Base-by-base conservation (phyloP, 2,329 filamentous ascomycete species). In the Fusarium falciforme region DNA sequence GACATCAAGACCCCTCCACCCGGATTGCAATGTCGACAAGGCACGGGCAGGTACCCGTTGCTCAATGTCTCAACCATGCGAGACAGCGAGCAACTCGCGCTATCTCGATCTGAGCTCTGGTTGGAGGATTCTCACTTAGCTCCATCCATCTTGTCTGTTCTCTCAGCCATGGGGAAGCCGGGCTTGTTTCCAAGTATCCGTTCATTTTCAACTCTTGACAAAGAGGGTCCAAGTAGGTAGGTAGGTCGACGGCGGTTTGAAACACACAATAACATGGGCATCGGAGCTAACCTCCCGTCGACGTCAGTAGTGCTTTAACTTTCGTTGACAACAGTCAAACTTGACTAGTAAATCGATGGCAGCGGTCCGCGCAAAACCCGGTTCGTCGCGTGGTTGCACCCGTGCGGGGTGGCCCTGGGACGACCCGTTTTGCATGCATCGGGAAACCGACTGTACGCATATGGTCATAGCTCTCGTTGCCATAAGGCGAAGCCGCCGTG, bases 1-100 rank as follows among this genome's bases (percentile, higher is more conserved):
- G 61, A 52, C 44, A 52, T 63, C 25, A 49, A 49, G 47, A 63
- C 40, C 61, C 44, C 44, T 63, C 61, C 31, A 63, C 61, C 61
- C 10, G 44, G 61, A 55, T 55, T n/a, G 47, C 17, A 33, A 63
- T 54, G 60, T 55, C 22, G 44, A 55, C 22, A 55, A 27, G 29
- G 35, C 61, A 55, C 44, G 29, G 61, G 52, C 47, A 63, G 61
- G 61, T 63, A 63, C 61, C 61, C 47, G 61, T 55, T 5, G 33
- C 16, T 29, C 7, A 8, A 12, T 60, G 52, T 55, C 63, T 60
- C 36, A 57, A 40, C 14, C 11, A 40, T 63, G 27, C 40, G 20
- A 70, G 54, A 55, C 55, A 66, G 22, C 22, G 14, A 17, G 20
- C 42, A 36, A 22, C 38, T 40, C 47, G 55, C 20, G 61, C 40